These are phyloP conservation scores for Pochonia chlamydosporia DNA, from an alignment of 2,329 filamentous ascomycete species.

Conservation along the genomic window DNA sequence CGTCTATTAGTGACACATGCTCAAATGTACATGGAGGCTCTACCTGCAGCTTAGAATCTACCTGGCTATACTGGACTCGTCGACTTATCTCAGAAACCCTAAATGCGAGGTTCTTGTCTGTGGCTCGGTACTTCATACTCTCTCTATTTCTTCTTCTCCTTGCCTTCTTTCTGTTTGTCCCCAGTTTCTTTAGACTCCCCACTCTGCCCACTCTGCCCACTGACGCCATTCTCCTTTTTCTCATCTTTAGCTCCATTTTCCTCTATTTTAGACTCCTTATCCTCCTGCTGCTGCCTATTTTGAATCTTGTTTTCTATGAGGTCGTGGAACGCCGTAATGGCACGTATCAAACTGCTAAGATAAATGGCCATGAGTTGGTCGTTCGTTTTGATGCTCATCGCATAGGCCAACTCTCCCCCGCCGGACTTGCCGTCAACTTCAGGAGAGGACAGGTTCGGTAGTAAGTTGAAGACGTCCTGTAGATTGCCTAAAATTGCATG, in stretches of 20 bases:
- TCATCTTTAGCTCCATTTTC: slow-evolving; percentile 56
- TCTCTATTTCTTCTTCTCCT: slow-evolving; percentile 46
- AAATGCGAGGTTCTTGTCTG: not conserved
- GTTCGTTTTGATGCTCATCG: slow-evolving; percentile 98
- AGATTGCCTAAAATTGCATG: slow-evolving; percentile 95
- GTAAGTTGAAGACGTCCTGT: slow-evolving; percentile 98
- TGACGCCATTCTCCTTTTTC: slow-evolving; percentile 45
- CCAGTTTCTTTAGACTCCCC: slow-evolving; percentile 42
- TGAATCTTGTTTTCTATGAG: slow-evolving; percentile 99
- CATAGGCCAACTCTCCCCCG: slow-evolving; percentile 83
- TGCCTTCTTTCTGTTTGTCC: slow-evolving; percentile 50
- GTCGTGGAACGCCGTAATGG: slow-evolving; percentile 98
- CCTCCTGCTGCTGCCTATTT: slow-evolving; percentile 94
- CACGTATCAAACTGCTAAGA: slow-evolving; percentile 89
- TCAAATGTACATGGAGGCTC: slow-evolving; percentile 1
- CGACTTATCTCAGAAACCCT: not conserved
- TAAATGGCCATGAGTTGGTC: slow-evolving; percentile 99
- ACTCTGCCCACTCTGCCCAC: slow-evolving; percentile 32
- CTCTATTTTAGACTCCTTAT: slow-evolving; percentile 83
- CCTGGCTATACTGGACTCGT: slow-evolving; percentile 6
- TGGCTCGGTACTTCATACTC: not conserved
- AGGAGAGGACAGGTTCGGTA: slow-evolving; percentile 90
- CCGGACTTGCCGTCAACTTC: slow-evolving; percentile 57
- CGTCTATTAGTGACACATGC: not conserved
- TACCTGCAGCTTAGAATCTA: slow-evolving; percentile 1